A percentile compares a stretch with the other conserved stretches of the same genome.
These are phyloP conservation scores for Heterococcus sp. DNA, from an alignment of 108 stramenopile species.

Conservation along the genomic window DNA sequence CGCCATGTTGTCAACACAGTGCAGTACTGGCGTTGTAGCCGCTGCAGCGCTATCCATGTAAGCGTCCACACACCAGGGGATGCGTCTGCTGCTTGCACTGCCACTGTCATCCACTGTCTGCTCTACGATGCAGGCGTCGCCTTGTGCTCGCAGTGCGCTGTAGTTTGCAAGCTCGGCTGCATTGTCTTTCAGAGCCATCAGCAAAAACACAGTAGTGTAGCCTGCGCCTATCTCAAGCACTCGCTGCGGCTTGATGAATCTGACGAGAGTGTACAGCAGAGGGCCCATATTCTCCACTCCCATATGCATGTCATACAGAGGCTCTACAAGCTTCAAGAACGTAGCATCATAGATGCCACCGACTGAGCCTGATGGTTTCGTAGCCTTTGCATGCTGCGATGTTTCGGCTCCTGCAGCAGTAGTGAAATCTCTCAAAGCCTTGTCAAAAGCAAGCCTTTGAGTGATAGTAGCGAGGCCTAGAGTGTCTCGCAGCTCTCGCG, in stretches of 20 bases:
- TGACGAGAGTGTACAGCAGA: constrained; percentile 64
- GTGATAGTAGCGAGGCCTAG: neutral
- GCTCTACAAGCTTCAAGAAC: constrained; percentile 9
- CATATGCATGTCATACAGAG: constrained; percentile 23
- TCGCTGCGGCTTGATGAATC: constrained; percentile 66
- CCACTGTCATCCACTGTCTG: neutral
- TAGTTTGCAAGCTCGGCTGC: constrained; percentile 63
- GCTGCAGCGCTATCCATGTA: constrained; percentile 29
- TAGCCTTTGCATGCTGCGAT: neutral
- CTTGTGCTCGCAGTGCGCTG: neutral
- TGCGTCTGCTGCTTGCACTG: neutral
- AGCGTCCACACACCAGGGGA: neutral
- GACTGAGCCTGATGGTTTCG: neutral
- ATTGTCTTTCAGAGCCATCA: constrained; percentile 74
- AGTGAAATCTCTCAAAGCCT: neutral
- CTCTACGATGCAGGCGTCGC: neutral
- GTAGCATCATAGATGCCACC: constrained; percentile 1
- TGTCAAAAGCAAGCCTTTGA: neutral
- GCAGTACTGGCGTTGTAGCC: constrained; percentile 55
- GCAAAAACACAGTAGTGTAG: constrained; percentile 71
- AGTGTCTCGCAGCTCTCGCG: neutral
- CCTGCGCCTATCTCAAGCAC: constrained; percentile 80
- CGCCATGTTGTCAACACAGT: constrained; percentile 75
- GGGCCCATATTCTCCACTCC: constrained; percentile 74
- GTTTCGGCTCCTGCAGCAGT: neutral